Percentiles rank a stretch among this genome's conserved stretches.
These are phyloP conservation scores for Leucocoprinus birnbaumii DNA, from an alignment of 768 basidiomycete species.

Conservation along the genomic window DNA sequence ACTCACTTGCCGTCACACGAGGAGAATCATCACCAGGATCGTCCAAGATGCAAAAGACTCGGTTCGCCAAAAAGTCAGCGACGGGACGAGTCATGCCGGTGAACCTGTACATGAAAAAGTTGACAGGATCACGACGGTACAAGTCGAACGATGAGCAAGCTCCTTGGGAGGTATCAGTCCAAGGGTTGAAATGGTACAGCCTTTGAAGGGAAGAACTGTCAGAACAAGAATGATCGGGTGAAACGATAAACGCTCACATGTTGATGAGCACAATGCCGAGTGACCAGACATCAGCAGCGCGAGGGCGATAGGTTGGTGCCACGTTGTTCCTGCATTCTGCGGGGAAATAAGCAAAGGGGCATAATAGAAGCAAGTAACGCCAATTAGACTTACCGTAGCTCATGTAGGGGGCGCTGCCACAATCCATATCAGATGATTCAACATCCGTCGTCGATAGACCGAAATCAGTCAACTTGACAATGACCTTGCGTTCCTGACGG, in stretches of 20 bases:
- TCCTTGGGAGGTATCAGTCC: constrained; percentile 90
- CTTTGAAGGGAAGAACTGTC: constrained; percentile 31
- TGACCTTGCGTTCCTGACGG: constrained; percentile 75
- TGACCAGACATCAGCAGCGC: constrained; percentile 98
- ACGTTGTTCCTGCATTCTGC: constrained; percentile 97
- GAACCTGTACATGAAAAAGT: constrained; percentile 89
- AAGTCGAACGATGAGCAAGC: constrained; percentile 78
- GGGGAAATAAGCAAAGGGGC: constrained; percentile 14
- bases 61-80: constrained; percentile 81
- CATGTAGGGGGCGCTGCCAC: constrained; percentile 99
- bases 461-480: constrained; percentile 97
- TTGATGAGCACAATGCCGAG: constrained; percentile 99
- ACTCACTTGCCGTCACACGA: constrained; percentile 77
- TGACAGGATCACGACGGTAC: constrained; percentile 74
- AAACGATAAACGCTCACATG: constrained; percentile 56
- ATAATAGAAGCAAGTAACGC: constrained; percentile 1
- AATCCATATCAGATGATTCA: constrained; percentile 94
- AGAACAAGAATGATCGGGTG: constrained; percentile 6
- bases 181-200: constrained; percentile 98
- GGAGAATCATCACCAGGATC: constrained; percentile 59
- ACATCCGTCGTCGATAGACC: constrained; percentile 89
- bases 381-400: constrained; percentile 71
- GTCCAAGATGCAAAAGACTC: constrained; percentile 80
- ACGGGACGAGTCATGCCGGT: constrained; percentile 85
- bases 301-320: constrained; percentile 90